These are phyloP conservation scores for Chenopodium formosanum DNA, from an alignment of 148 eudicot genomes.

Conservation along the genomic window DNA sequence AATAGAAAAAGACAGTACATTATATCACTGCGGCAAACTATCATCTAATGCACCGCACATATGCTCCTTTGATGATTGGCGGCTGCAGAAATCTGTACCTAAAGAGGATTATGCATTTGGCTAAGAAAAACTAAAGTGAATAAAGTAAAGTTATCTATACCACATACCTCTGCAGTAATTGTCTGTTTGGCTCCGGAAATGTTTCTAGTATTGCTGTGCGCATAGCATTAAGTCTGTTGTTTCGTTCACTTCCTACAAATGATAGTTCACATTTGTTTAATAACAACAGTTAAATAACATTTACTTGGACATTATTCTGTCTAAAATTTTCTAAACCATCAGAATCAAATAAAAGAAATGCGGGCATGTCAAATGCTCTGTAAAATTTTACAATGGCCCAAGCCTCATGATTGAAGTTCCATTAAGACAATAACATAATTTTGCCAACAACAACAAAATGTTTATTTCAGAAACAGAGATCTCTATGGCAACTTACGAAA, in stretches of 20 bases:
- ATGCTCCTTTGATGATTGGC: not conserved
- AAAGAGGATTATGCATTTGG: no score
- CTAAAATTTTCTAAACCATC: not conserved
- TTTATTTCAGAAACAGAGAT: not conserved
- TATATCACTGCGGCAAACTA: not conserved
- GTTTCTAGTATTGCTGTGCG: conserved; percentile 88
- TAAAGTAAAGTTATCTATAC: conserved; percentile 2
- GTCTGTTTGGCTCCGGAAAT: conserved; percentile 97
- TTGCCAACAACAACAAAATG: not conserved
- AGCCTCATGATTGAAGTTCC: not conserved
- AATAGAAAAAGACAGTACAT: no score
- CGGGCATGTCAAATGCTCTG: not conserved
- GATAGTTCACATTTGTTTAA: conserved; percentile 14
- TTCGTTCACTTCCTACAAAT: conserved; percentile 71
- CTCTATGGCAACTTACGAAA: conserved; percentile 59
- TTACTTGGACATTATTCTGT: not conserved
- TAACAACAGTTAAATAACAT: not conserved
- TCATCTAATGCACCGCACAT: not conserved
- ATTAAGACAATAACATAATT: not conserved
- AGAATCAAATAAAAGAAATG: not conserved
- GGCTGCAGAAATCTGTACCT: no score
- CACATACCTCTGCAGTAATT: conserved; percentile 77
- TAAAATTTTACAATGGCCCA: not conserved
- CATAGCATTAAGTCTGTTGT: conserved; percentile 72
- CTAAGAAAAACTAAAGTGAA: not conserved